These are phyloP conservation scores for Lonicera japonica DNA, from an alignment of 129 eudicot genomes.

Conservation along the genomic window DNA sequence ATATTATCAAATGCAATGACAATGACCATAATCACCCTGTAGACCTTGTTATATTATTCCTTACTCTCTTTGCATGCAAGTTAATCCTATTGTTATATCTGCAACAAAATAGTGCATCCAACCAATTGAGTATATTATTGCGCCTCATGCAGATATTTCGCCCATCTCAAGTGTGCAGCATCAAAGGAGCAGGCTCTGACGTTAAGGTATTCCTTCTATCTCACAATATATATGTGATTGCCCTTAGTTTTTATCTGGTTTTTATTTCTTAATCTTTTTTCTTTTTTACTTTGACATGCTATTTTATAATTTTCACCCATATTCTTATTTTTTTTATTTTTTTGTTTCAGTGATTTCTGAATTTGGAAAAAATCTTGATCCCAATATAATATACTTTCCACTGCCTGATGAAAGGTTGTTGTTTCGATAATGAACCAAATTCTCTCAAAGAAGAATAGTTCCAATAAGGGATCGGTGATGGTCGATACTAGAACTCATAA, in stretches of 20 bases:
- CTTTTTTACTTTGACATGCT: not conserved
- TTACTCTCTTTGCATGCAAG: too few species aligned
- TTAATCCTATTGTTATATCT: not conserved
- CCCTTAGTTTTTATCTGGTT: not conserved
- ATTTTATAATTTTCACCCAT: too few species aligned
- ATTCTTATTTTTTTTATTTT: too few species aligned
- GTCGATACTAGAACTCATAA: not conserved
- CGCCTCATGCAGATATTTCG: not conserved
- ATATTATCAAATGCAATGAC: not conserved
- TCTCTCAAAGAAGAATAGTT: not conserved
- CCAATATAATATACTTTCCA: not conserved
- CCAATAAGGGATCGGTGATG: not conserved
- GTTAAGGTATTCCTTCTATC: not conserved
- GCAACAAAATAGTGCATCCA: not conserved
- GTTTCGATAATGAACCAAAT: not conserved
- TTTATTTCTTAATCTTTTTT: not conserved
- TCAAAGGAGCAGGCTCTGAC: not conserved
- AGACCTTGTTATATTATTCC: too few species aligned
- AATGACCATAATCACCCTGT: constrained; percentile 13
- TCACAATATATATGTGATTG: too few species aligned
- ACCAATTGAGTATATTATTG: not conserved
- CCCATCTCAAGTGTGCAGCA: not conserved
- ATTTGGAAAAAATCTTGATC: not conserved
- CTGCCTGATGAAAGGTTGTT: not conserved
- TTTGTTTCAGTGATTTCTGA: not conserved